Conservation (phyloP, 345 rosid genomes). For the Geranium brycei region DNA sequence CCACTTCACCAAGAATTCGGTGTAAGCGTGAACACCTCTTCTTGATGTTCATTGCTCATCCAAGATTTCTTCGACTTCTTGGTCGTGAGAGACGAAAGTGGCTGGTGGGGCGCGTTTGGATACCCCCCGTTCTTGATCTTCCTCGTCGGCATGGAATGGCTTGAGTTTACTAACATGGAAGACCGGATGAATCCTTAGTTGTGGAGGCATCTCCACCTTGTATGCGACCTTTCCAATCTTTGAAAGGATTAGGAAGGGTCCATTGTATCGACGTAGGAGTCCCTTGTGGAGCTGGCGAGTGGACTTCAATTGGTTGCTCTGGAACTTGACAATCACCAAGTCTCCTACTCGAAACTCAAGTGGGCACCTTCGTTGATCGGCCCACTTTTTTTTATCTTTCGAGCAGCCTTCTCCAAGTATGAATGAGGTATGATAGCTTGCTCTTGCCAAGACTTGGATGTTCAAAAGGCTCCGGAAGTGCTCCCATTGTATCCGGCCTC, state of each 20-base stretch:
- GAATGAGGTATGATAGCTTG: background rate
- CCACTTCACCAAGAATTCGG: too few species aligned
- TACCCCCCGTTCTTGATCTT: background rate
- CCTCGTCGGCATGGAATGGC: background rate
- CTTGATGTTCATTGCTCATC: too few species aligned
- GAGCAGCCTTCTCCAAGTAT: background rate
- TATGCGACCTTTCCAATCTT: background rate
- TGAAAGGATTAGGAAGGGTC: fast-evolving
- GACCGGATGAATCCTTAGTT: background rate
- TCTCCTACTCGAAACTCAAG: background rate
- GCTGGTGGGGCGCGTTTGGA: background rate
- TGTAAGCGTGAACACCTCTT: too few species aligned
- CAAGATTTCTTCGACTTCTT: background rate
- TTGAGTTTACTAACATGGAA: too few species aligned
- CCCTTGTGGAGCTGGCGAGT: background rate
- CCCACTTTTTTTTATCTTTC: conserved; percentile 5
- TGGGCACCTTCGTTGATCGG: conserved; percentile 1
- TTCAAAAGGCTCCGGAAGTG: background rate
- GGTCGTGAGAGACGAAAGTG: background rate
- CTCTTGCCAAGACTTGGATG: background rate
- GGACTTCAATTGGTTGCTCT: background rate
- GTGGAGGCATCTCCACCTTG: background rate
- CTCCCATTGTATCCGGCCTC: fast-evolving
- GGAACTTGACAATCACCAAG: background rate
- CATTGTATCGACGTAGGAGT: background rate